Evolutionary conservation across 2,329 filamentous ascomycete species (phyloP).

Genomic region (Pseudogymnoascus sp.): DNA sequence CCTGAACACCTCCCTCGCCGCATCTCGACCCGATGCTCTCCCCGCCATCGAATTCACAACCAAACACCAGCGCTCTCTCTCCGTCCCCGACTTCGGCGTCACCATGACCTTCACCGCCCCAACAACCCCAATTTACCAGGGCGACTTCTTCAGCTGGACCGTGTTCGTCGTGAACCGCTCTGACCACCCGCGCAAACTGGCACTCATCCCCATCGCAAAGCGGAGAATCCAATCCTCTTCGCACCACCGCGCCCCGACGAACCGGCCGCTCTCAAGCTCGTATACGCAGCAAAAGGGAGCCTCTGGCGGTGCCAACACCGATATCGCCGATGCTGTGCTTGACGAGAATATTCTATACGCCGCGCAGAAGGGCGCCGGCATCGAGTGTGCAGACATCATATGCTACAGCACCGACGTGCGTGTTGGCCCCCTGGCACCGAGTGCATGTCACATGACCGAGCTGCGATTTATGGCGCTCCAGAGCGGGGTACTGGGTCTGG

Average conservation of each 20-base stretch:
- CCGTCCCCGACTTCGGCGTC: constrained; percentile 59
- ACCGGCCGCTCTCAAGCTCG: constrained; percentile 44
- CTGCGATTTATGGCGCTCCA: constrained; percentile 64
- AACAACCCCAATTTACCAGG: constrained; percentile 52
- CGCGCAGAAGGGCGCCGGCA: constrained; percentile 58
- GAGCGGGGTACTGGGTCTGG: constrained; percentile 59
- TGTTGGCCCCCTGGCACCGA: constrained; percentile 65
- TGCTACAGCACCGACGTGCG: constrained; percentile 69
- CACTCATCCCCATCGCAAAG: constrained; percentile 61
- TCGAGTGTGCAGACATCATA: constrained; percentile 62
- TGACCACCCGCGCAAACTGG: constrained; percentile 58
- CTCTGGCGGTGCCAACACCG: constrained; percentile 26
- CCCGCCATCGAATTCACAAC: constrained; percentile 51
- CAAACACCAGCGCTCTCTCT: constrained; percentile 35
- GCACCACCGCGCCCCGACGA: constrained; percentile 33
- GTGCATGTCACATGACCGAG: constrained; percentile 67
- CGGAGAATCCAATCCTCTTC: constrained; percentile 49
- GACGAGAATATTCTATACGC: constrained; percentile 68
- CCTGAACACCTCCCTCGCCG: constrained; percentile 49
- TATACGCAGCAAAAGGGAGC: constrained; percentile 26
- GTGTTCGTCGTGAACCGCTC: constrained; percentile 72
- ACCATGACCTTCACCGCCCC: constrained; percentile 70
- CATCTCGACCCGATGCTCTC: constrained; percentile 54
- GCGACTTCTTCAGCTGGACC: constrained; percentile 64
- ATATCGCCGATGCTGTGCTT: constrained; percentile 58